phyloP scores from a whole-genome alignment of 495 filamentous ascomycete genomes.

The Penicillium pancosmium region DNA sequence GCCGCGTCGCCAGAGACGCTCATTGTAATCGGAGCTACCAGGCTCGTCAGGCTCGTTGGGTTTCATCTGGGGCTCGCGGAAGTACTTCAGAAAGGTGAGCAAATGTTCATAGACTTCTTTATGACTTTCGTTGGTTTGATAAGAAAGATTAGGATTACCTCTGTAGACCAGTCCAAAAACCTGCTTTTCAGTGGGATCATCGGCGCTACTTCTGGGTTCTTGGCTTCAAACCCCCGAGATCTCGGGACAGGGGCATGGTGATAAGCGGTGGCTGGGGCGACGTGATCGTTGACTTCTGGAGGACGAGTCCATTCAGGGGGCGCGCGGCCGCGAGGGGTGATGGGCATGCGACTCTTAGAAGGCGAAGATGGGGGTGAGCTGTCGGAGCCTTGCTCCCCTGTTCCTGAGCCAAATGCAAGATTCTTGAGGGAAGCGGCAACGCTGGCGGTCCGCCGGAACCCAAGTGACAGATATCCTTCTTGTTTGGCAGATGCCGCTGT shows the following conservation, averaged over 20 bases:
- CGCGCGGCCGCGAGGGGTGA: conserved; percentile 58
- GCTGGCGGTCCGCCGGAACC: conserved; percentile 68
- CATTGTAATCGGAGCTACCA: conserved; percentile 95
- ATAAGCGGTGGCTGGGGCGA: conserved; percentile 69
- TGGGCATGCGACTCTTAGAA: conserved; percentile 43
- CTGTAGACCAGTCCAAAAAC: conserved; percentile 93
- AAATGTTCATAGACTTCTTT: conserved; percentile 18
- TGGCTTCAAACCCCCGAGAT: conserved; percentile 69
- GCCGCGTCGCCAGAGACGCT: conserved; percentile 87
- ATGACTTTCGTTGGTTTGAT: background rate
- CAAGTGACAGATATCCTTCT: conserved; percentile 67
- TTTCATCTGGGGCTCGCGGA: conserved; percentile 99
- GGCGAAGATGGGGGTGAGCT: conserved; percentile 36
- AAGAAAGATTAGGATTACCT: conserved; percentile 52
- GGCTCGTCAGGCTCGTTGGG: conserved; percentile 94
- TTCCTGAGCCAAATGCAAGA: conserved; percentile 57
- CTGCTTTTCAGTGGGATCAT: conserved; percentile 74
- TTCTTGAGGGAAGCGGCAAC: conserved; percentile 73
- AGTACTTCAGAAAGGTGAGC: conserved; percentile 64
- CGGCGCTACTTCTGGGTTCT: conserved; percentile 56
- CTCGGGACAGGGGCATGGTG: conserved; percentile 74
- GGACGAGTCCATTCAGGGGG: conserved; percentile 73
- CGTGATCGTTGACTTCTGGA: conserved; percentile 77
- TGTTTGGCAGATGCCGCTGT: conserved; percentile 48
- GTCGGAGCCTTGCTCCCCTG: conserved; percentile 31